Evolutionary conservation across 2,329 filamentous ascomycete genomes (phyloP), one percentile per base, ranked within the genome.

Genomic region (Monilinia fructigena): DNA sequence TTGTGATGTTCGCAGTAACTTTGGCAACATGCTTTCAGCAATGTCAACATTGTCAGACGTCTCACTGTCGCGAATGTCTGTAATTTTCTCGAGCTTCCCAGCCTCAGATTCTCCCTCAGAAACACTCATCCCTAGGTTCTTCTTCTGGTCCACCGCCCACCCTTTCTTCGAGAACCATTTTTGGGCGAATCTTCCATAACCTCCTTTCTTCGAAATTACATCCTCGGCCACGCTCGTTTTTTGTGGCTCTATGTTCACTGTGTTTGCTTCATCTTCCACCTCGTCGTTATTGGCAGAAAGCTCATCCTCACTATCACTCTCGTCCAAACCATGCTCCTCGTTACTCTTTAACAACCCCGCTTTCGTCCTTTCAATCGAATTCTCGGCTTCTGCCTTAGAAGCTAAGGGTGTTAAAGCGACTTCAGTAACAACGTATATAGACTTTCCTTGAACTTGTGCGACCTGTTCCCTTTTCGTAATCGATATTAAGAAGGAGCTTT

Each of bases 121-220:
- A 48, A 23, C 45, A 26, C 86, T 90, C 76, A 93, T 80, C 6
- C 90, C 91, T 74, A 93, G 84, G 59, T 85, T 85, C 35, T 89
- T 83, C 72, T 87, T 86, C 71, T 87, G 87, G 68, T 91, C 89
- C 68, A 87, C 80, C 63, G 87, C 89, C 90, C 93, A 94, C 0
- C 91, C 93, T 68, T 87, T 89, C 70, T 86, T 88, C 54, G 92
- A 95, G 75, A 98, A 95, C 95, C 95, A 99, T 68, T 89, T 88
- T 69, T 93, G 86, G 0, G 94, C 92, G 76, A 98, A 97, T 48
- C 91, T 84, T 5, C 93, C 94, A 77, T 97, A 98, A 69, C 88
- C 88, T 0, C 93, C 93, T 72, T 87, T 89, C 66, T 86, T 88
- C 48, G 88, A 86, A 64, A 97, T 94, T 1, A 98, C 93, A 79